Percentiles rank a stretch among this genome's conserved stretches.
These are phyloP conservation scores for Pseudogymnoascus sp. DNA, from an alignment of 2,329 filamentous ascomycete species.

Conservation along the genomic window DNA sequence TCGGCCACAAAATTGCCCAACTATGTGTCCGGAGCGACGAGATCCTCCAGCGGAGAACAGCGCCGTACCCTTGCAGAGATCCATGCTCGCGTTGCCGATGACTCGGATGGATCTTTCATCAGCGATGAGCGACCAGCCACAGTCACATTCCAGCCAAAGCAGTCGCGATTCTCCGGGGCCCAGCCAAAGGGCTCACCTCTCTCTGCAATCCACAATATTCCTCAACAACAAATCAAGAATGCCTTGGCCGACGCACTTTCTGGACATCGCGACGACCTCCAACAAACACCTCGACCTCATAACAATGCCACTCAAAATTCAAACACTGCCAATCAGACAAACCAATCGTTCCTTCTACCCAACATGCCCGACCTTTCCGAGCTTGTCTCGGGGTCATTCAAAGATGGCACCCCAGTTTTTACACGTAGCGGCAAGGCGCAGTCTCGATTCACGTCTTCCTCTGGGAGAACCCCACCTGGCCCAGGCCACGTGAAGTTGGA, in stretches of 20 bases:
- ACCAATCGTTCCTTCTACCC: conserved; percentile 53
- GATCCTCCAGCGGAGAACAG: conserved; percentile 28
- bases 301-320: conserved; percentile 26
- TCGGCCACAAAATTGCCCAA: conserved; percentile 1
- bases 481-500: conserved; percentile 40
- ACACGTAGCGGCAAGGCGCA: conserved; percentile 40
- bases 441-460: conserved; percentile 46
- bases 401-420: conserved; percentile 33
- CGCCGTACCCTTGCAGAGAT: conserved; percentile 47
- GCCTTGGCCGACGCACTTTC: conserved; percentile 8
- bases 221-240: conserved; percentile 13
- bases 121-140: conserved; percentile 39
- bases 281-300: conserved; percentile 16
- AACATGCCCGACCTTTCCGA: conserved; percentile 54
- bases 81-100: conserved; percentile 43
- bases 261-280: background rate
- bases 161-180: conserved; percentile 45
- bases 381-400: conserved; percentile 44
- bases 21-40: conserved; percentile 25
- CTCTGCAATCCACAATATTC: conserved; percentile 24
- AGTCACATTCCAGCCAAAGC: conserved; percentile 35
- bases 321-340: conserved; percentile 39
- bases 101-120: conserved; percentile 43
- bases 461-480: conserved; percentile 26
- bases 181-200: conserved; percentile 34